Evolutionary conservation across 2,329 filamentous ascomycete species (phyloP), one percentile per base, ranked within the genome.

Genomic region (Pseudonectria foliicola): DNA sequence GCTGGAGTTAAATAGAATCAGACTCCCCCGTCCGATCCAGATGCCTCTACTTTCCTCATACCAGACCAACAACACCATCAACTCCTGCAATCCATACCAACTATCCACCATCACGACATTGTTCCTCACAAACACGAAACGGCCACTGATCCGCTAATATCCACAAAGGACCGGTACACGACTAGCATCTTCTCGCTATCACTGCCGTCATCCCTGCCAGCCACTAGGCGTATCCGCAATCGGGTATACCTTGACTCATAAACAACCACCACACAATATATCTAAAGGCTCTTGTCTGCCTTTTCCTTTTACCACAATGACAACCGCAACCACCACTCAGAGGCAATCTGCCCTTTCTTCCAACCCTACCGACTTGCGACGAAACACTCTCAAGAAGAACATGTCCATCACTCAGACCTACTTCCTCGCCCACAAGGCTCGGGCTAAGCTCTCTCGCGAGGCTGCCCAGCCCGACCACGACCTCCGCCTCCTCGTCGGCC

Each of bases 391-490:
- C 47, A 73, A 83, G 69, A 85, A 88, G 66, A 89, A 83, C 68
- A 96, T 96, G 92, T 93, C 85, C 62, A 83, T 96, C 70, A 93
- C 90, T 18, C 88, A 95, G 68, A 96, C 90, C 43, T 98, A 96
- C 82, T 95, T 87, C 71, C 83, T 96, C 55, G 92, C 92, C 61
- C 89, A 95, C 74, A 90, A 89, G 66, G 92, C 92, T 60, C 81
- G 92, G 63, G 83, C 82, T 54, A 98, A 98, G 87, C 88, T 98
- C 58, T 88, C 88, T 48, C 77, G 75, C 46, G 90, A 96, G 70
- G 92, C 92, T 70, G 79, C 81, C 64, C 82, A 83, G 56, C 73
- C 86, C 54, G 90, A 96, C 61, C 92, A 96, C 75, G 81, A 96
- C 71, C 85, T 98, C 45, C 82, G 90, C 59, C 79, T 93, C 29